A percentile compares a stretch with the other conserved stretches of the same genome.
These are phyloP conservation scores for Adenanthera pavonina DNA, from an alignment of 306 rosid genomes.

Conservation along the genomic window DNA sequence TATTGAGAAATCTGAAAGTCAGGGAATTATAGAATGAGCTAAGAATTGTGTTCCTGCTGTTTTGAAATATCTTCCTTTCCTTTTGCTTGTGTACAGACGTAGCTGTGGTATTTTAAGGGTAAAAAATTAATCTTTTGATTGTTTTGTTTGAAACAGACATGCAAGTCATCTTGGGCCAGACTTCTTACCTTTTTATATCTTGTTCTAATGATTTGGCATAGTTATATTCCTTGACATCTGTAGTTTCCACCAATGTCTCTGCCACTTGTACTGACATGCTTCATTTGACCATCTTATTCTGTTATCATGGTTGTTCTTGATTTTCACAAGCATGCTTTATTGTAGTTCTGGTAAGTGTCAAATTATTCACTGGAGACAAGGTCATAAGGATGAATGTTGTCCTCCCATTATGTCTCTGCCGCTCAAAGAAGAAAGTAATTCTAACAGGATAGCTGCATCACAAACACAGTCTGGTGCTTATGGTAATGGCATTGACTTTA, in stretches of 20 bases:
- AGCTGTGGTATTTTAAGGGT: background rate
- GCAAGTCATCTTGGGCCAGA: background rate
- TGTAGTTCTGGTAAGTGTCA: slow-evolving; percentile 90
- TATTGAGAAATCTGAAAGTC: background rate
- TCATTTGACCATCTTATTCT: slow-evolving; percentile 19
- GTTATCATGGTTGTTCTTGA: slow-evolving; percentile 23
- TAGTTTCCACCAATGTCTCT: slow-evolving; percentile 22
- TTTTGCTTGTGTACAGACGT: background rate
- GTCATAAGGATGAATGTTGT: slow-evolving; percentile 80
- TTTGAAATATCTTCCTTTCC: background rate
- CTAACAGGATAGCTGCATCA: slow-evolving; percentile 27
- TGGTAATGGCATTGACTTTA: slow-evolving; percentile 48
- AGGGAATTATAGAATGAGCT: background rate
- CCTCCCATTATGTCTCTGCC: slow-evolving; percentile 40
- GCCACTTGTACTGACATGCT: slow-evolving; percentile 25
- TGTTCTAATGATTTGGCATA: background rate
- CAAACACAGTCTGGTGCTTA: slow-evolving; percentile 37
- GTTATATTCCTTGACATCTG: background rate
- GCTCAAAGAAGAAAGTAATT: slow-evolving; percentile 37
- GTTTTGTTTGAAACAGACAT: background rate
- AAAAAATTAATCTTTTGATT: background rate
- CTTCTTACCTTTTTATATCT: background rate
- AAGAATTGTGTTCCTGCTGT: background rate
- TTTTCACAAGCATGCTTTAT: slow-evolving; percentile 44
- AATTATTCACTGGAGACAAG: slow-evolving; percentile 84